These are phyloP conservation scores for Chalciporus sphaerocephalus DNA, from an alignment of 768 basidiomycete species.

Conservation along the genomic window DNA sequence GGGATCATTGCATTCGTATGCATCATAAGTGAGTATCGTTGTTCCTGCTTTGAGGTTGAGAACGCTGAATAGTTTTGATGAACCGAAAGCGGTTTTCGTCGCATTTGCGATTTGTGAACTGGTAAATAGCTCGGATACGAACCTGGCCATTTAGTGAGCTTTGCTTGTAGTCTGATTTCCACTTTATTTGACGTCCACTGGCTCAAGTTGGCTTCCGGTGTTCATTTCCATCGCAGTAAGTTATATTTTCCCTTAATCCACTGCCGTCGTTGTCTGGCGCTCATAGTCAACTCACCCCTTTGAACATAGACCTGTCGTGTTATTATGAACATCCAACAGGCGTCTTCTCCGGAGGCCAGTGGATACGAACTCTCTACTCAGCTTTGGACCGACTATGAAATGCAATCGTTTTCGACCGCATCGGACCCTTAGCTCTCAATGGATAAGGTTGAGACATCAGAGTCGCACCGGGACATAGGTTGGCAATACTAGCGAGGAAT, in stretches of 20 bases:
- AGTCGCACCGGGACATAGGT: too few relatives aligned
- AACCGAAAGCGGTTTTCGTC: slow-evolving; percentile 11
- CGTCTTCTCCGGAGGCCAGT: accelerated
- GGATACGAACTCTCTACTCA: slow-evolving; percentile 13
- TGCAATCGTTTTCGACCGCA: too few relatives aligned
- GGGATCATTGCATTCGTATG: slow-evolving; percentile 13
- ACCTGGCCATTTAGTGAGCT: slow-evolving; percentile 14
- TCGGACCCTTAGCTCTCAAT: too few relatives aligned
- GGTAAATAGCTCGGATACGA: slow-evolving; percentile 1
- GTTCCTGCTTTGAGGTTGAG: not conserved
- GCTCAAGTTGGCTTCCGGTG: slow-evolving; percentile 18
- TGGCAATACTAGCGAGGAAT: too few relatives aligned
- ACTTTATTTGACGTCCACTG: not conserved
- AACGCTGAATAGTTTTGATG: too few relatives aligned
- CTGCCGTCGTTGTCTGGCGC: too few relatives aligned
- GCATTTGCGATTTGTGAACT: slow-evolving; percentile 2
- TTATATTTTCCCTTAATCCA: not conserved
- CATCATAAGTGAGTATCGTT: slow-evolving; percentile 11
- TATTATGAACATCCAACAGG: slow-evolving; percentile 17
- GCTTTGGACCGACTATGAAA: too few relatives aligned
- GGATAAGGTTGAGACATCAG: too few relatives aligned
- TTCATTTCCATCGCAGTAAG: slow-evolving; percentile 17
- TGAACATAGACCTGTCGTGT: slow-evolving; percentile 11
- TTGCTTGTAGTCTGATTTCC: too few relatives aligned
- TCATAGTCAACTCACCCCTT: not conserved